Conservation (phyloP, 352 stramenopile species). For the Aphanomyces stellatus region DNA sequence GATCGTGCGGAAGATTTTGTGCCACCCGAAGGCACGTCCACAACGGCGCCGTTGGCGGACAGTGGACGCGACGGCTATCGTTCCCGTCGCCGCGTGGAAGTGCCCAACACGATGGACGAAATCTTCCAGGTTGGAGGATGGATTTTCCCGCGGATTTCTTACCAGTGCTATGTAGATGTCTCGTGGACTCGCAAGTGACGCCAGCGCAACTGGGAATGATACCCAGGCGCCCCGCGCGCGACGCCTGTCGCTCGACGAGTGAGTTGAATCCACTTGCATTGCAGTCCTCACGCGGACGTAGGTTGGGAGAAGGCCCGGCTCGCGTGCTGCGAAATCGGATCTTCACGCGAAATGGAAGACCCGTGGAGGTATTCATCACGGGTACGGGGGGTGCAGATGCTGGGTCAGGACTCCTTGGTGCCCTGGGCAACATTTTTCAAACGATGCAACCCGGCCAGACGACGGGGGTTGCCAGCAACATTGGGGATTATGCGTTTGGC, state of each 20-base stretch:
- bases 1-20: constrained; percentile 23
- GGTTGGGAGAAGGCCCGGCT: too few relatives aligned
- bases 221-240: too few relatives aligned
- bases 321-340: constrained; percentile 21
- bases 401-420: constrained; percentile 40
- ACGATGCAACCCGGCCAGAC: constrained; percentile 18
- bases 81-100: too few relatives aligned
- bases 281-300: too few relatives aligned
- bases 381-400: constrained; percentile 26
- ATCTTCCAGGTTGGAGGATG: constrained; percentile 4
- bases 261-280: too few relatives aligned
- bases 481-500: constrained; percentile 77
- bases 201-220: too few relatives aligned
- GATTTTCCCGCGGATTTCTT: too few relatives aligned
- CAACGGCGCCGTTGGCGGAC: too few relatives aligned
- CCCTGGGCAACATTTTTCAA: constrained; percentile 49
- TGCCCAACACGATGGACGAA: background rate
- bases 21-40: constrained; percentile 2
- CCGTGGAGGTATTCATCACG: constrained; percentile 72
- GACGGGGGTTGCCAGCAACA: constrained; percentile 49
- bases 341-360: constrained; percentile 52
- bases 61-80: too few relatives aligned
- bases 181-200: too few relatives aligned
- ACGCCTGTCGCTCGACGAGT: background rate
- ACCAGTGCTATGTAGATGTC: too few relatives aligned